Evolutionary conservation across 2,329 filamentous ascomycete genomes (phyloP).

Genomic region (Chalaropsis thielavioides): DNA sequence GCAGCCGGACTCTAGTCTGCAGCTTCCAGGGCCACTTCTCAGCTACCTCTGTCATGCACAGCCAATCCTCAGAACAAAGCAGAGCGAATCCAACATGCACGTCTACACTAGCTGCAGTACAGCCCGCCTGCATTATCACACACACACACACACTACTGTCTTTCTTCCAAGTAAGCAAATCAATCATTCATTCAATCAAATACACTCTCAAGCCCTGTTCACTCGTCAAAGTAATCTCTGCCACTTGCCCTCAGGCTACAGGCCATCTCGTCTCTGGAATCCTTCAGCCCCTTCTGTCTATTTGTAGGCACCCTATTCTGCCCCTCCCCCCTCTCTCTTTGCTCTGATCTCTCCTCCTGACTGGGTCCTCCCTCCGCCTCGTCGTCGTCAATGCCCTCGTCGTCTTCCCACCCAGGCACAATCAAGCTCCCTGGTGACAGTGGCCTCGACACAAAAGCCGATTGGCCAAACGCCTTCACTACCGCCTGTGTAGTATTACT

Average conservation of each 20-base stretch:
- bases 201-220: neutral
- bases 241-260: neutral
- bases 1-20: neutral
- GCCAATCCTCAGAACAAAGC: neutral
- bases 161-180: neutral
- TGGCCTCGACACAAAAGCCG: neutral
- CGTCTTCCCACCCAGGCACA: constrained; percentile 7
- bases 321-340: neutral
- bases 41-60: constrained; percentile 2
- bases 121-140: neutral
- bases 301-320: neutral
- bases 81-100: neutral
- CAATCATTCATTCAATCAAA: neutral
- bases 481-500: neutral
- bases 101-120: neutral
- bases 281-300: neutral
- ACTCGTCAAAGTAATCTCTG: neutral
- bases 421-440: constrained; percentile 5
- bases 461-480: neutral
- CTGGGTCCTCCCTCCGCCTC: neutral
- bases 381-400: constrained; percentile 1
- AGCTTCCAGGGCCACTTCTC: neutral
- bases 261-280: neutral
- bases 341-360: neutral
- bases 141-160: neutral